phyloP scores from a whole-genome alignment of 768 basidiomycete genomes.

The Tricholomella constricta region DNA sequence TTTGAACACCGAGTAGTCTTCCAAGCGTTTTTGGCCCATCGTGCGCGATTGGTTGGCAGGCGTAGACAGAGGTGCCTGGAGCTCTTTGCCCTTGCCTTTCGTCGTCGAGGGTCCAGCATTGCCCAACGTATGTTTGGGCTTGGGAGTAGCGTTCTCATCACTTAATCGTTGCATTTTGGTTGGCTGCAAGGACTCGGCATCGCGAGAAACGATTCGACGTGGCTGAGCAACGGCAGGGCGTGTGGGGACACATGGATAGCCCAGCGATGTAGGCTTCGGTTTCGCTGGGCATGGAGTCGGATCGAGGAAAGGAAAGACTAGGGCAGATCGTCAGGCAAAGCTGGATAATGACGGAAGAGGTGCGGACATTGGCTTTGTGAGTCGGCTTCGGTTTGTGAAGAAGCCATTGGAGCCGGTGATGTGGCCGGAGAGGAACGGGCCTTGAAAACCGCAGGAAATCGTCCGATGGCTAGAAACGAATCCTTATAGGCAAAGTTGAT shows the following conservation, averaged over 20 bases:
- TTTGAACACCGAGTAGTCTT: constrained; percentile 53
- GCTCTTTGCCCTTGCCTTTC: constrained; percentile 20
- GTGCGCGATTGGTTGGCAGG: constrained; percentile 23
- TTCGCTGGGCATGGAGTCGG: constrained; percentile 15
- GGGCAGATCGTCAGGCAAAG: not conserved
- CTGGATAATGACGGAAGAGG: not conserved
- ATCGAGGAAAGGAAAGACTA: constrained; percentile 16
- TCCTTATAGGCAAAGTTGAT: no score
- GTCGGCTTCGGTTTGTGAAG: constrained; percentile 23
- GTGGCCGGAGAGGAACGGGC: constrained; percentile 10
- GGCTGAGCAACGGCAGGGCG: not conserved
- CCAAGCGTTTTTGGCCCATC: constrained; percentile 22
- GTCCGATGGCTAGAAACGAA: constrained; percentile 4
- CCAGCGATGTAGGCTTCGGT: not conserved
- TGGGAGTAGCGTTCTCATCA: constrained; percentile 2
- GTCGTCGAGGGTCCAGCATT: constrained; percentile 12
- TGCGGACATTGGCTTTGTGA: constrained; percentile 20
- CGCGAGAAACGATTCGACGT: constrained; percentile 15
- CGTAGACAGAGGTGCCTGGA: constrained; percentile 16
- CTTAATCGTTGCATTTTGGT: constrained; percentile 16
- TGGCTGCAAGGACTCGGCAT: constrained; percentile 13
- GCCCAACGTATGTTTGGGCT: not conserved
- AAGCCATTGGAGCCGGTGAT: constrained; percentile 5
- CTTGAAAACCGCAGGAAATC: constrained; percentile 10
- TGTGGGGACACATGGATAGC: not conserved